These are phyloP conservation scores for Prunus campanulata DNA, from an alignment of 306 rosid species.

Conservation along the genomic window DNA sequence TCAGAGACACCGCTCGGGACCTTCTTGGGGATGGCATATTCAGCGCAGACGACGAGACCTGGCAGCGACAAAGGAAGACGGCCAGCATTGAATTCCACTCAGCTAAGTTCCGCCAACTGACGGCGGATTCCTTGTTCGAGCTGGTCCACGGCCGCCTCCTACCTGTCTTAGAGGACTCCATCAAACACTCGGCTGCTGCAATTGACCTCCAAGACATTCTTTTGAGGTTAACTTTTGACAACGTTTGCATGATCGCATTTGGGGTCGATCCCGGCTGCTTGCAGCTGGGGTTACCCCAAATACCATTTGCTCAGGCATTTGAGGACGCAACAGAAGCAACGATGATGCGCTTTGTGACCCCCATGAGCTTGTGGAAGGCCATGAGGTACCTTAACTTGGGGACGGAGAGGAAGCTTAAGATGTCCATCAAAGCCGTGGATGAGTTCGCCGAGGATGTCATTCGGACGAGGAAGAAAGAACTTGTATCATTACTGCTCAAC, in stretches of 20 bases:
- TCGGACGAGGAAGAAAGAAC: conserved; percentile 66
- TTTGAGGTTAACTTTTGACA: conserved; percentile 77
- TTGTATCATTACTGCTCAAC: background rate
- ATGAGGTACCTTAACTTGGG: conserved; percentile 77
- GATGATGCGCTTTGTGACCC: conserved; percentile 62
- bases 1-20: conserved; percentile 59
- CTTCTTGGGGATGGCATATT: conserved; percentile 85
- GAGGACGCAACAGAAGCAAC: conserved; percentile 91
- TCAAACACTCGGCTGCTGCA: conserved; percentile 1
- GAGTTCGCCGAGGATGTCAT: conserved; percentile 79
- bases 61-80: conserved; percentile 83
- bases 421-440: conserved; percentile 60
- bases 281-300: conserved; percentile 42
- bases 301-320: conserved; percentile 82
- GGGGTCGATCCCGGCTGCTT: conserved; percentile 94
- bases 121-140: conserved; percentile 51
- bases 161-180: conserved; percentile 47
- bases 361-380: conserved; percentile 56
- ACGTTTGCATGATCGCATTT: conserved; percentile 88
- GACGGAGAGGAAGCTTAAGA: conserved; percentile 52
- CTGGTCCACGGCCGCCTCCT: conserved; percentile 71
- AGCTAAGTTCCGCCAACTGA: conserved; percentile 57
- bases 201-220: conserved; percentile 81
- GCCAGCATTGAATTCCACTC: conserved; percentile 93
- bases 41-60: conserved; percentile 68